Base-by-base conservation (phyloP, 2,329 filamentous ascomycete species). In the Chaetothyriales sp. region DNA sequence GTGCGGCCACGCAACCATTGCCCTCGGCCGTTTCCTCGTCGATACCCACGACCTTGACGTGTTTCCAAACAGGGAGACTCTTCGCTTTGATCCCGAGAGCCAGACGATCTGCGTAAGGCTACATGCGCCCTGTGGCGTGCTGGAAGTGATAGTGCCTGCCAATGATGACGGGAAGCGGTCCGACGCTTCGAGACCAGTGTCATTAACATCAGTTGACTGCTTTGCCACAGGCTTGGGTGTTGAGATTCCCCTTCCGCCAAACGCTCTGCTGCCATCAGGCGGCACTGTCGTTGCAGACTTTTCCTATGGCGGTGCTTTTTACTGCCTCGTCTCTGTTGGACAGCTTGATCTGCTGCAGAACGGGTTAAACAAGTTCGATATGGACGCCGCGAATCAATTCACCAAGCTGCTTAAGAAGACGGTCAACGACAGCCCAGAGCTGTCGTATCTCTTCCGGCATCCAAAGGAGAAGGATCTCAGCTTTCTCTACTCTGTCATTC, bases 1-100 rank as follows among this genome's bases (percentile, higher is more conserved):
- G 65, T 75, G 73, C 53, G 73, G 73, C 2, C 73, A 76, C 56
- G 73, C 71, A 2, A 74, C 73, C 0, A 71, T 76, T 45, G 73
- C 73, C 0, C 56, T 76, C 10, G 71, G 71, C 1, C 63, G 69
- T 2, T 70, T 68, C 48, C 59, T 71, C 0, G 62, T 71, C 18
- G 70, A 73, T 50, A 65, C 64, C 2, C 61, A 68, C 49, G 68
- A 72, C 49, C 20, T 57, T 18, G 19, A 46, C 36, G 59, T 71
- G 12, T 74, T 74, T 49, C 66, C 70, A 0, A 57, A 57, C 5
- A 60, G 69, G 3, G 51, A 62, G 2, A 49, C 63, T 1, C 51
- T 73, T 18, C 44, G 52, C 1, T 57, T 62, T 44, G 61, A 71
- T 46, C 2, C 48, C 1, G 50, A 25, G 0, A 55, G 53, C 2